These are phyloP conservation scores for Hyaloperonospora arabidopsidis DNA, from an alignment of 352 stramenopile genomes.

Conservation along the genomic window DNA sequence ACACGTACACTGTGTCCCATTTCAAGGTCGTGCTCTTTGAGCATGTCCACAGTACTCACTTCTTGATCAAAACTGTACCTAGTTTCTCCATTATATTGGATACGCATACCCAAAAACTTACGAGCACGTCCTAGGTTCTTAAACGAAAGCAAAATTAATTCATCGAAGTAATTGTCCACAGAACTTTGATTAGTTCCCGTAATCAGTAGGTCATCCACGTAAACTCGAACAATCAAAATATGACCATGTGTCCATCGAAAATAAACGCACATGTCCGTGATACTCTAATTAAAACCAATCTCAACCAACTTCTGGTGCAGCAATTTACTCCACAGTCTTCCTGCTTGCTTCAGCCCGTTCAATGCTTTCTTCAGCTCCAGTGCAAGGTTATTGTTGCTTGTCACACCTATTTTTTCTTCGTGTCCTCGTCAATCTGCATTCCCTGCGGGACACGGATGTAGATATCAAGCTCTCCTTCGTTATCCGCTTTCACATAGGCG, in stretches of 20 bases:
- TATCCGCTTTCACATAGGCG: too few species aligned
- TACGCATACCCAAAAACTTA: constrained; percentile 23
- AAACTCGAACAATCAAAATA: constrained; percentile 16
- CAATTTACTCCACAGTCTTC: background rate
- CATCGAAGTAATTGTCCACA: constrained; percentile 4
- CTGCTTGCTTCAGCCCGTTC: background rate
- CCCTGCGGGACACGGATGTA: too few species aligned
- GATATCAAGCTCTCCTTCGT: too few species aligned
- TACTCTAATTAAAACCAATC: constrained; percentile 15
- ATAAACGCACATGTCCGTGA: constrained; percentile 27
- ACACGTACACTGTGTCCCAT: too few species aligned
- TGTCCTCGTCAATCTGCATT: too few species aligned
- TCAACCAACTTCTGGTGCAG: constrained; percentile 9
- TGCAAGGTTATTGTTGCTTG: too few species aligned
- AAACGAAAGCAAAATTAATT: background rate
- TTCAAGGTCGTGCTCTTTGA: constrained; percentile 6
- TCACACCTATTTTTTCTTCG: too few species aligned
- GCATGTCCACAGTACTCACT: constrained; percentile 11
- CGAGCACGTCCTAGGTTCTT: constrained; percentile 20
- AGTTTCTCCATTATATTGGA: constrained; percentile 2
- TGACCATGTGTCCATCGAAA: background rate
- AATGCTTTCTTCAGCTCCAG: background rate
- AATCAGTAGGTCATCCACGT: constrained; percentile 28
- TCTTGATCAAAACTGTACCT: constrained; percentile 18
- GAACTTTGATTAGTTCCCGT: constrained; percentile 5